Percentiles rank a stretch among this genome's conserved stretches.
These are phyloP conservation scores for Ophiostoma fasciatum DNA, from an alignment of 2,329 filamentous ascomycete genomes.

Conservation along the genomic window DNA sequence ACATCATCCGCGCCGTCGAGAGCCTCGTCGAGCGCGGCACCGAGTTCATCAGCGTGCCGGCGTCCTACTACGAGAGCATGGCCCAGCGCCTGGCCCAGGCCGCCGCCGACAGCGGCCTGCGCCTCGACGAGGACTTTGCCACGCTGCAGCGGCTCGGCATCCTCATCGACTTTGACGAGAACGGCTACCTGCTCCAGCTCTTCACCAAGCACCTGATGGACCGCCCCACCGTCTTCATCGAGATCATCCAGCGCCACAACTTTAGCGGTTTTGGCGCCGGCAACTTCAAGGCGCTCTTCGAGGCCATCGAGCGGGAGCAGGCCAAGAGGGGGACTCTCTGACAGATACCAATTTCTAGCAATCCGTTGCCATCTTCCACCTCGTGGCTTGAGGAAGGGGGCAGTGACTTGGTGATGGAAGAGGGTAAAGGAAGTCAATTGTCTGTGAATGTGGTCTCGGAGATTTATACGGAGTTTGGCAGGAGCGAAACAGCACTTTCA, in stretches of 20 bases:
- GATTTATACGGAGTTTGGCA: too few relatives aligned
- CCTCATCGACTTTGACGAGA: conserved; percentile 88
- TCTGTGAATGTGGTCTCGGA: too few relatives aligned
- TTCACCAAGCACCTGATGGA: conserved; percentile 87
- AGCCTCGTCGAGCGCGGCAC: conserved; percentile 72
- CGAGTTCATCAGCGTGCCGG: conserved; percentile 80
- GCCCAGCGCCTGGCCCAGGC: conserved; percentile 46
- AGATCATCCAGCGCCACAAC: conserved; percentile 85
- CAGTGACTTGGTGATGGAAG: too few relatives aligned
- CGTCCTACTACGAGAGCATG: conserved; percentile 76
- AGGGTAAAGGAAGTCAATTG: too few relatives aligned
- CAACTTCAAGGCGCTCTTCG: conserved; percentile 90
- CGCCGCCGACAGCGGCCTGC: conserved; percentile 21
- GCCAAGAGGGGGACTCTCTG: conserved; percentile 72
- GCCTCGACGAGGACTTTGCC: conserved; percentile 36
- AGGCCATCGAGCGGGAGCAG: conserved; percentile 91
- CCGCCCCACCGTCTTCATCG: conserved; percentile 85
- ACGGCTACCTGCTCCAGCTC: conserved; percentile 64
- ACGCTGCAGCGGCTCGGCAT: conserved; percentile 66
- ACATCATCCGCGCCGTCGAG: conserved; percentile 66
- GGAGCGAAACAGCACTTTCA: too few relatives aligned
- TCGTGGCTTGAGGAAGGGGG: too few relatives aligned
- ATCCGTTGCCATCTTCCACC: too few relatives aligned
- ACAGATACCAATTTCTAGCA: too few relatives aligned
- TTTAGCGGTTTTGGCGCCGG: conserved; percentile 89